Evolutionary conservation across 352 stramenopile genomes (phyloP).

Genomic region (Phytopythium litorale): DNA sequence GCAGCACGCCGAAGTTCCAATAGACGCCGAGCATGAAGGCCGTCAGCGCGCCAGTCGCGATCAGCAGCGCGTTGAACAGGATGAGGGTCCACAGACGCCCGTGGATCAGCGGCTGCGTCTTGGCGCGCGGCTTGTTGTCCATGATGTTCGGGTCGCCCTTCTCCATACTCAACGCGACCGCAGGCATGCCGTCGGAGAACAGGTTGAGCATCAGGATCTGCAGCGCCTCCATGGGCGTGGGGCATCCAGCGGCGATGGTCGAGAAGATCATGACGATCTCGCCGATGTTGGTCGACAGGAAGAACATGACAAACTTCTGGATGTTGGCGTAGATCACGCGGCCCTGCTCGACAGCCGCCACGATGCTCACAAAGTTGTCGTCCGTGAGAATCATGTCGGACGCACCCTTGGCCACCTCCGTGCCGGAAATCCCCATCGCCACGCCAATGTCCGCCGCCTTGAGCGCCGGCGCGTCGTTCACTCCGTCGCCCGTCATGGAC

Average conservation of each 20-base stretch:
- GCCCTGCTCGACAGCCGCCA: constrained; percentile 94
- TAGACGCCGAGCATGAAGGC: constrained; percentile 63
- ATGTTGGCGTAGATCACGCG: constrained; percentile 98
- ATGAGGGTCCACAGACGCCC: constrained; percentile 67
- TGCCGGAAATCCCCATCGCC: constrained; percentile 97
- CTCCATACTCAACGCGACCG: constrained; percentile 67
- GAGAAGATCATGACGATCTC: constrained; percentile 89
- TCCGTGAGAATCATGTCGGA: constrained; percentile 98
- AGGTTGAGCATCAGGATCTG: constrained; percentile 99
- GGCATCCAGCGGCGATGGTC: constrained; percentile 52
- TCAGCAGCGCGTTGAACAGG: constrained; percentile 48
- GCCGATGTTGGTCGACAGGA: constrained; percentile 97
- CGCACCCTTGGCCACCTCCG: constrained; percentile 97
- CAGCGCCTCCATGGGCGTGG: constrained; percentile 91
- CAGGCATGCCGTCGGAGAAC: constrained; percentile 95
- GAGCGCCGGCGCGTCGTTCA: constrained; percentile 65
- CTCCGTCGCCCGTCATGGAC: constrained; percentile 83
- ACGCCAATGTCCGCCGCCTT: constrained; percentile 94
- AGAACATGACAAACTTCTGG: constrained; percentile 98
- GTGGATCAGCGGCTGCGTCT: constrained; percentile 48
- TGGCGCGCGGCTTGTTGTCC: constrained; percentile 51
- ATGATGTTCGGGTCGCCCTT: constrained; percentile 67
- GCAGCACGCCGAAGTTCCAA: constrained; percentile 61
- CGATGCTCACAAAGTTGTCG: constrained; percentile 98
- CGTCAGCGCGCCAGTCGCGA: constrained; percentile 33